Evolutionary conservation across 352 stramenopile genomes (phyloP).

Genomic region (Phytopythium sindhum): DNA sequence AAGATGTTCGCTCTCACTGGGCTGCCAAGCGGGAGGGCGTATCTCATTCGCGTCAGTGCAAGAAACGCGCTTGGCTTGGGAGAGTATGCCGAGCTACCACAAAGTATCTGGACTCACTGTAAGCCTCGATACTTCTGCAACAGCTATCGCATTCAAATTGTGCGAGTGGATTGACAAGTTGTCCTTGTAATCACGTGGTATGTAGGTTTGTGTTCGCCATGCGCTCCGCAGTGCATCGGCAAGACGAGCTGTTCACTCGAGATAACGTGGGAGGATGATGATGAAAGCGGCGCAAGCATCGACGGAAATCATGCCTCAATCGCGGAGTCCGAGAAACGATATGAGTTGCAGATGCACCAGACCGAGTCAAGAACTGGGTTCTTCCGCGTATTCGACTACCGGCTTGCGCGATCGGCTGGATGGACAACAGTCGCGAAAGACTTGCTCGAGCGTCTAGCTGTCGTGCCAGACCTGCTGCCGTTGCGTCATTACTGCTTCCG

Average conservation of each 20-base stretch:
- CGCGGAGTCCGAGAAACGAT: neutral
- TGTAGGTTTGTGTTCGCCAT: conserved; percentile 20
- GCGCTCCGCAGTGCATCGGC: conserved; percentile 13
- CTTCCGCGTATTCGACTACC: neutral
- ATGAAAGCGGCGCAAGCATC: neutral
- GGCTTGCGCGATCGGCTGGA: neutral
- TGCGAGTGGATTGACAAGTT: neutral
- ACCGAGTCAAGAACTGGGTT: conserved; percentile 10
- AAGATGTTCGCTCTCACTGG: conserved; percentile 4
- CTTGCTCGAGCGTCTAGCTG: conserved; percentile 2
- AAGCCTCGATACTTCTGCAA: neutral
- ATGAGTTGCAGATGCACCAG: conserved; percentile 22
- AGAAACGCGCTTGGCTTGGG: conserved; percentile 19
- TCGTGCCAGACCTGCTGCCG: conserved; percentile 16
- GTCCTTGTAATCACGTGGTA: neutral
- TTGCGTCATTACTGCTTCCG: conserved; percentile 26
- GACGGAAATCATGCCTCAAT: neutral
- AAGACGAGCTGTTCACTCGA: conserved; percentile 20
- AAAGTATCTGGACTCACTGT: conserved; percentile 21
- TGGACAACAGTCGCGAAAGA: conserved; percentile 12
- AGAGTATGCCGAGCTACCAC: conserved; percentile 6
- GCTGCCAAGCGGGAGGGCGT: conserved; percentile 11
- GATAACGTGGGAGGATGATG: conserved; percentile 16
- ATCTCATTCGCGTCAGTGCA: conserved; percentile 19
- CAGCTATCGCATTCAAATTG: neutral